A percentile compares a stretch with the other conserved stretches of the same genome.
Conservation (phyloP, 2,329 filamentous ascomycete species). For the Aureobasidium sp. region DNA sequence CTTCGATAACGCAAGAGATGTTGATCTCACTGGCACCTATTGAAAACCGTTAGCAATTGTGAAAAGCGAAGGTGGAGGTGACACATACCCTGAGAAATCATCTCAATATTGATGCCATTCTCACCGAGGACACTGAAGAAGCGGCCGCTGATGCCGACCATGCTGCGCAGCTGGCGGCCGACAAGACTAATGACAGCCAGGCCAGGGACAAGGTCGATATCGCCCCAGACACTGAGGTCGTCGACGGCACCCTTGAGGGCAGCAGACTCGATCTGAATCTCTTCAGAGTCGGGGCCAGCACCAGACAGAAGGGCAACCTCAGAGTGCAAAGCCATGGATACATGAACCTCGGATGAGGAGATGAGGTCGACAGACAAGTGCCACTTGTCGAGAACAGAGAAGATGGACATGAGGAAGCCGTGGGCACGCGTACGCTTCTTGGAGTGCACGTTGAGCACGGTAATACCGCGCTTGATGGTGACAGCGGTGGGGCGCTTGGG, state of each 20-base stretch:
- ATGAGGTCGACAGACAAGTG: slow-evolving; percentile 91
- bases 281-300: slow-evolving; percentile 36
- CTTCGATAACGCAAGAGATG: slow-evolving; percentile 95
- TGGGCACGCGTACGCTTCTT: slow-evolving; percentile 96
- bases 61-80: no score
- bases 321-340: slow-evolving; percentile 92
- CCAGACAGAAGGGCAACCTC: slow-evolving; percentile 52
- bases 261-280: slow-evolving; percentile 41
- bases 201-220: slow-evolving; percentile 80
- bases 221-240: slow-evolving; percentile 73
- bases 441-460: slow-evolving; percentile 95
- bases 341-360: slow-evolving; percentile 92
- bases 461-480: slow-evolving; percentile 94
- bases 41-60: slow-evolving; percentile 12
- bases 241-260: slow-evolving; percentile 49
- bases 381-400: slow-evolving; percentile 80
- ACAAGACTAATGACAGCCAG: slow-evolving; percentile 97
- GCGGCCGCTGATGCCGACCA: slow-evolving; percentile 80
- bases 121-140: slow-evolving; percentile 96
- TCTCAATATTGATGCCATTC: slow-evolving; percentile 93
- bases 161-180: slow-evolving; percentile 94
- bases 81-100: slow-evolving; percentile 88
- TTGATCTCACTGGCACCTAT: slow-evolving; percentile 96
- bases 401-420: slow-evolving; percentile 91
- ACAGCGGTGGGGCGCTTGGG: slow-evolving; percentile 55